Percentiles rank a stretch among this genome's conserved stretches.
phyloP scores from a whole-genome alignment of 2,329 filamentous ascomycete genomes.

The Aspergillus sp. region DNA sequence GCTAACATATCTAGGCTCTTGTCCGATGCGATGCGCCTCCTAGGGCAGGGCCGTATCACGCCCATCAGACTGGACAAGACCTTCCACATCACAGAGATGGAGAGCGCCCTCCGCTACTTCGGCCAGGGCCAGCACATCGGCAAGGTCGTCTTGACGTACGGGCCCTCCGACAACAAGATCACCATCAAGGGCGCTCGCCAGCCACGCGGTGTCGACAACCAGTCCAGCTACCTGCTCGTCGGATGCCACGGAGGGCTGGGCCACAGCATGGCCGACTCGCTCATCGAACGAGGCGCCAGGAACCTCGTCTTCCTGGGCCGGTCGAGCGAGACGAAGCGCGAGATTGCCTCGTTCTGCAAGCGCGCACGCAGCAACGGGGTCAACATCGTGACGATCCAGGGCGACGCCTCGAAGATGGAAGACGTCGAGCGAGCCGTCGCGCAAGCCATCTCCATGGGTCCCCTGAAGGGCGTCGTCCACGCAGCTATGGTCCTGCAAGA shows the following conservation, averaged over 20 bases:
- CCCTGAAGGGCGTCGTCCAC: conserved; percentile 19
- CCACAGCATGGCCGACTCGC: conserved; percentile 34
- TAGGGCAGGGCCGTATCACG: not conserved
- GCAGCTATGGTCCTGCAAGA: conserved; percentile 38
- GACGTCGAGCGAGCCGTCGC: conserved; percentile 4
- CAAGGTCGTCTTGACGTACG: conserved; percentile 3
- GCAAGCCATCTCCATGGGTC: not conserved
- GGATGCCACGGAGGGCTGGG: conserved; percentile 59
- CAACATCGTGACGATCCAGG: not conserved
- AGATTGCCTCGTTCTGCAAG: conserved; percentile 1
- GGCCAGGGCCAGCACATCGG: not conserved
- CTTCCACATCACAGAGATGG: conserved; percentile 3
- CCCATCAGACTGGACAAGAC: not conserved
- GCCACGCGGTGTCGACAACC: conserved; percentile 20
- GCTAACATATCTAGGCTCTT: not conserved
- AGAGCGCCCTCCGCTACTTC: conserved; percentile 3
- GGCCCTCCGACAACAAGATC: not conserved
- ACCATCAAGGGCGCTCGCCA: not conserved
- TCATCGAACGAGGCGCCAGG: conserved; percentile 14
- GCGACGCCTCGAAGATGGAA: conserved; percentile 3
- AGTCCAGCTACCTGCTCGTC: conserved; percentile 52
- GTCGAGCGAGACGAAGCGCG: conserved; percentile 22
- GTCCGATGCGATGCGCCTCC: not conserved
- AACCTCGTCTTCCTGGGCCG: conserved; percentile 51
- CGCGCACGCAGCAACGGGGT: not conserved